These are phyloP conservation scores for Cytauxzoon felis DNA, from an alignment of 169 alveolate genomes.

Conservation along the genomic window DNA sequence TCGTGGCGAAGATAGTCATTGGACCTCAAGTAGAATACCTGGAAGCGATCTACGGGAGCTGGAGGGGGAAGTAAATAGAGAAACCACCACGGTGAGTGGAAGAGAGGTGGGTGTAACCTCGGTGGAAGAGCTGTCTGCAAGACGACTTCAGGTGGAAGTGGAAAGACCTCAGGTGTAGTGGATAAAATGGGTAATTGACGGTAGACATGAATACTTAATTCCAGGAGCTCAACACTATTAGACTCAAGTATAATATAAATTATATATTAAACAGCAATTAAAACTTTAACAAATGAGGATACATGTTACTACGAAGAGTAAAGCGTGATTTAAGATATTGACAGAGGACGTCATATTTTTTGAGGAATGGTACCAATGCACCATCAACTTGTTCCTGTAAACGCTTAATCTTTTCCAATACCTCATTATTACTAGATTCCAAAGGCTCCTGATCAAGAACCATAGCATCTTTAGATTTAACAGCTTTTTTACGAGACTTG, in stretches of 20 bases:
- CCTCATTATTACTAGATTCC: constrained; percentile 51
- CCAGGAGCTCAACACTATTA: too few relatives aligned
- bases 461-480: constrained; percentile 59
- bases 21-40: too few relatives aligned
- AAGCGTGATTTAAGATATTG: constrained; percentile 85
- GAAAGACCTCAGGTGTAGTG: too few relatives aligned
- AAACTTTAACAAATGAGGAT: constrained; percentile 88
- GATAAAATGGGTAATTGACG: too few relatives aligned
- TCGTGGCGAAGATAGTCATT: too few relatives aligned
- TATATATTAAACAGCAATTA: constrained; percentile 39
- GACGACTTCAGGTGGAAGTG: too few relatives aligned
- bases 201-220: too few relatives aligned
- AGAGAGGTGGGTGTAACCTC: too few relatives aligned
- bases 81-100: too few relatives aligned
- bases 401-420: constrained; percentile 48
- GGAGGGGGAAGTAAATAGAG: too few relatives aligned
- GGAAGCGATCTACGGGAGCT: too few relatives aligned
- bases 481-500: constrained; percentile 71
- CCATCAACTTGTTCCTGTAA: constrained; percentile 73
- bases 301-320: constrained; percentile 86
- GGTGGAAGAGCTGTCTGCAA: too few relatives aligned
- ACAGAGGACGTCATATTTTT: constrained; percentile 65
- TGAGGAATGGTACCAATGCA: constrained; percentile 64
- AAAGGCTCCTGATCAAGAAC: constrained; percentile 74
- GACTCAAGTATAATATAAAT: neutral